phyloP scores from a whole-genome alignment of 371 early-diverging fungal species.

The Mortierella sp. region DNA sequence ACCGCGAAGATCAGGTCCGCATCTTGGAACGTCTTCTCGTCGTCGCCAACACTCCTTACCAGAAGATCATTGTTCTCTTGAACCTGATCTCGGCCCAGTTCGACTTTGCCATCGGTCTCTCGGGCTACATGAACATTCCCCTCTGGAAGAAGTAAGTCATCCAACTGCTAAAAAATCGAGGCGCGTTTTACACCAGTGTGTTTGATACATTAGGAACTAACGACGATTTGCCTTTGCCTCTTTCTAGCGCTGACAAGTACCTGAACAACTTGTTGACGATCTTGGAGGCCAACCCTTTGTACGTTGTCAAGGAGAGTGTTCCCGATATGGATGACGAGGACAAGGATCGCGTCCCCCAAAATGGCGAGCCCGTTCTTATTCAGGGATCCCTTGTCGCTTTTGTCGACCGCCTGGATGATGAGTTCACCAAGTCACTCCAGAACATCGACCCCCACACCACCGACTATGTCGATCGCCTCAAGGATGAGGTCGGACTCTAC shows the following conservation, averaged over 20 bases:
- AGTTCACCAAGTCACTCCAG: conserved; percentile 95
- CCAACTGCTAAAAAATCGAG: no score
- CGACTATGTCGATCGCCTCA: conserved; percentile 95
- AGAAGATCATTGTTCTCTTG: conserved; percentile 88
- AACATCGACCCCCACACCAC: conserved; percentile 96
- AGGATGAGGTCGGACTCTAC: conserved; percentile 92
- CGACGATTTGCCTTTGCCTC: neutral
- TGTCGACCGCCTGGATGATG: conserved; percentile 96
- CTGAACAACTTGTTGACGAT: conserved; percentile 80
- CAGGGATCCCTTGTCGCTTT: conserved; percentile 92
- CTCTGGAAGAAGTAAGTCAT: conserved; percentile 79
- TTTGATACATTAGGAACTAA: no score
- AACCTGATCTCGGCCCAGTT: conserved; percentile 93
- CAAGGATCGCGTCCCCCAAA: conserved; percentile 70
- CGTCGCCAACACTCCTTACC: conserved; percentile 81
- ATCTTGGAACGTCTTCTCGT: conserved; percentile 76
- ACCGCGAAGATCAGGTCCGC: conserved; percentile 83
- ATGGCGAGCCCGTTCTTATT: conserved; percentile 67
- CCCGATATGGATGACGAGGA: conserved; percentile 79
- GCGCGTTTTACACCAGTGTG: no score
- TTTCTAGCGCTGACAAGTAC: conserved; percentile 69
- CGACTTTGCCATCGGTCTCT: conserved; percentile 79
- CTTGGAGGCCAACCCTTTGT: conserved; percentile 78
- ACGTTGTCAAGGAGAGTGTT: conserved; percentile 74
- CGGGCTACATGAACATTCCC: conserved; percentile 79